Evolutionary conservation across 768 basidiomycete species (phyloP).

Genomic region (Tulasnella sp.): DNA sequence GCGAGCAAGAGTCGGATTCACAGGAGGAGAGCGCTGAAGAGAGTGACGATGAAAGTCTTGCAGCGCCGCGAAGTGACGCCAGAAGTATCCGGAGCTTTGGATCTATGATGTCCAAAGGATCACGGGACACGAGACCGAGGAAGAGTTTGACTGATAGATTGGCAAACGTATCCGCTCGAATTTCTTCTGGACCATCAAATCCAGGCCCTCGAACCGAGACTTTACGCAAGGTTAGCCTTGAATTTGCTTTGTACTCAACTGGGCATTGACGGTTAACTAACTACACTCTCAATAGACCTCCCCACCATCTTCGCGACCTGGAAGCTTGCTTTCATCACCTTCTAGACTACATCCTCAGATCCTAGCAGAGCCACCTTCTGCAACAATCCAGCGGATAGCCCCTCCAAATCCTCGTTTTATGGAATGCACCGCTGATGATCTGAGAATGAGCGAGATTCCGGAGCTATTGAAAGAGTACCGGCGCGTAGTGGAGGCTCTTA

Average conservation of each 20-base stretch:
- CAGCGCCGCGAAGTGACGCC: conserved; percentile 35
- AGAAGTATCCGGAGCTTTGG: conserved; percentile 78
- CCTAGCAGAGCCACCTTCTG: conserved; percentile 31
- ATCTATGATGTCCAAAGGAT: conserved; percentile 53
- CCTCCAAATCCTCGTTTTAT: conserved; percentile 61
- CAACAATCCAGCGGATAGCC: conserved; percentile 32
- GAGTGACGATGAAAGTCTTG: conserved; percentile 28
- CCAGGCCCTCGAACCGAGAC: conserved; percentile 6
- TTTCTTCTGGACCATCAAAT: conserved; percentile 26
- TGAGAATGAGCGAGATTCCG: conserved; percentile 67
- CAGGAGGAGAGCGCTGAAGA: conserved; percentile 27
- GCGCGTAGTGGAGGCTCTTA: conserved; percentile 56
- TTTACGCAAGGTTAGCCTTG: conserved; percentile 10
- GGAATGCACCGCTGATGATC: conserved; percentile 58
- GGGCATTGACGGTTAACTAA: conserved; percentile 19
- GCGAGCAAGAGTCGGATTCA: conserved; percentile 14
- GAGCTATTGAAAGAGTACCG: conserved; percentile 73
- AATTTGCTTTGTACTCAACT: conserved; percentile 1
- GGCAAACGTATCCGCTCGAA: conserved; percentile 56
- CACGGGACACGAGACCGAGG: conserved; percentile 29
- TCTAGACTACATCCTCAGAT: conserved; percentile 24
- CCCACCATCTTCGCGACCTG: conserved; percentile 29
- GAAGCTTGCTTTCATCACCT: conserved; percentile 11
- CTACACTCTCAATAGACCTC: conserved; percentile 28
- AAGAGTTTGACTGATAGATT: conserved; percentile 73